Conservation (phyloP, 331 rosid species). For the Malus hybrid region DNA sequence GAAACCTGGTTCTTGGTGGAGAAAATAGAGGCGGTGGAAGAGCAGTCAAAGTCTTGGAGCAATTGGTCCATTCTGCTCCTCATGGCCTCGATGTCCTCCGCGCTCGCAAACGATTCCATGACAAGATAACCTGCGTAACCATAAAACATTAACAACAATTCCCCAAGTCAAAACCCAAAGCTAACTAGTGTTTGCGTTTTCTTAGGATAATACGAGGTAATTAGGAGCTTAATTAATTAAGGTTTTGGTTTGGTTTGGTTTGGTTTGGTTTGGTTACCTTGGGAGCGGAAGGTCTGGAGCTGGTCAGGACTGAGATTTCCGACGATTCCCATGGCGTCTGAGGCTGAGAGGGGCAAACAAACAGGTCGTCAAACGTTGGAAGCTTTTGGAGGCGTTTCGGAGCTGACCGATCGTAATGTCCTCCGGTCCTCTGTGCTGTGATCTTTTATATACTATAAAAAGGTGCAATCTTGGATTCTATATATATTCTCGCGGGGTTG, state of each 20-base stretch:
- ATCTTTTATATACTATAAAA: not conserved
- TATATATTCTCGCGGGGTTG: not conserved
- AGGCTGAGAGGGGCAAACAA: not conserved
- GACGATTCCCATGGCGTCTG: slow-evolving; percentile 37
- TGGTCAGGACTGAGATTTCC: slow-evolving; percentile 46
- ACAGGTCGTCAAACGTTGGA: not conserved
- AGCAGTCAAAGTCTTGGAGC: slow-evolving; percentile 61
- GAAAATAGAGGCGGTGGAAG: slow-evolving; percentile 11
- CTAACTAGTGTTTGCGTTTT: too few relatives aligned
- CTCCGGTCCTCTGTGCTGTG: not conserved
- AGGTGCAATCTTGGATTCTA: not conserved
- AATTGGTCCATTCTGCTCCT: slow-evolving; percentile 69
- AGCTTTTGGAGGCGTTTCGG: not conserved
- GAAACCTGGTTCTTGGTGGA: slow-evolving; percentile 91
- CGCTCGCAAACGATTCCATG: slow-evolving; percentile 60
- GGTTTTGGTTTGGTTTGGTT: too few relatives aligned
- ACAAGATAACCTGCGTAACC: slow-evolving; percentile 58
- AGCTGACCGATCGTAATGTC: too few relatives aligned
- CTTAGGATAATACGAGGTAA: not conserved
- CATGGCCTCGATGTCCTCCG: slow-evolving; percentile 56
- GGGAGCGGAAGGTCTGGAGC: slow-evolving; percentile 56
- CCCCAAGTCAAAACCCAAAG: not conserved
- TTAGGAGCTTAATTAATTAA: too few relatives aligned
- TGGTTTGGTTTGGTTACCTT: slow-evolving; percentile 35
- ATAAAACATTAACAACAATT: not conserved